Base-by-base conservation (phyloP, 768 basidiomycete genomes). In the Mycena haematopus region DNA sequence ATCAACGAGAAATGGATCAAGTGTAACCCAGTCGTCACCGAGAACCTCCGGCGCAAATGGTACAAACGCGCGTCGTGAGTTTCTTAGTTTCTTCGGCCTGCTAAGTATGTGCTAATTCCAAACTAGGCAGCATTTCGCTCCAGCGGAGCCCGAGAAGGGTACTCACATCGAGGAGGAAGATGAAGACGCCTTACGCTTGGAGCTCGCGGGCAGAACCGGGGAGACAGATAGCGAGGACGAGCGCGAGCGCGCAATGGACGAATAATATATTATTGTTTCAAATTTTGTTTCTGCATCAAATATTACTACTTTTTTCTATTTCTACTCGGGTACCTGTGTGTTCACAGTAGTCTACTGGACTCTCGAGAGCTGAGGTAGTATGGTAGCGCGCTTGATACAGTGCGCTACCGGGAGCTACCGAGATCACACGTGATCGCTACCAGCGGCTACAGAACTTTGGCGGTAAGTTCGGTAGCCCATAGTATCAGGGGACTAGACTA, bases 1-100 rank as follows among this genome's bases (percentile, higher is more conserved):
- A 46, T 46, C 45, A 46, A 46, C 45, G 45, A 46, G 22, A 46
- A 46, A 46, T 46, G 45, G 45, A 46, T 46, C 45, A 46, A 46
- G 10, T 46, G 22, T 22, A 46, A 46, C 45, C 45, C 45, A 11
- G 11, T 22, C 11, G 45, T 46, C 45, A 46, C 45, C 8, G 45
- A 46, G 45, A 46, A 46, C 6, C 45, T 46, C 6, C 45, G 45
- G 22, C 45, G 45, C 45, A 46, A 46, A 22, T 46, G 45, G 45
- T 46, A 46, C 22, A 46, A 46, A 22, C 45, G 45, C 7, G 45
- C 45, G 7, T 22, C 45, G 45, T 46, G 45, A 46, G 45, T 14
- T 11, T 46, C n/a, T n/a, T n/a, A n/a, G n/a, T n/a, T 46, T 46
- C 42, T 33, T 33, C 11, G 6, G 6, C 33, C 33, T 33, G 6